phyloP scores from a whole-genome alignment of 2,329 filamentous ascomycete species.

The Incumbomyces delicatus region DNA sequence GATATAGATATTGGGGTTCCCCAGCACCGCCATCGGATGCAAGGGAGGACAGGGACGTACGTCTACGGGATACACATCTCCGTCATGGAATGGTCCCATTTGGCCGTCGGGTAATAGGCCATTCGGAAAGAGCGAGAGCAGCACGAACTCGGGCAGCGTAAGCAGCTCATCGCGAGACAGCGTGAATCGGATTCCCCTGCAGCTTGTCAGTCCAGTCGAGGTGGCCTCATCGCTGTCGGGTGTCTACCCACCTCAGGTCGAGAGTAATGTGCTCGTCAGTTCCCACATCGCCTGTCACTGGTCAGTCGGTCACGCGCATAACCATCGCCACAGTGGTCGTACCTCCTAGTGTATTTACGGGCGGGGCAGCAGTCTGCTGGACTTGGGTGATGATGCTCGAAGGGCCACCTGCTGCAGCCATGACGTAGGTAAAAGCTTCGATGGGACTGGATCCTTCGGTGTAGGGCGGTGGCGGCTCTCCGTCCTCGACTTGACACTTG shows the following conservation, averaged over 20 bases:
- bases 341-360: conserved; percentile 84
- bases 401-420: conserved; percentile 93
- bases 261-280: conserved; percentile 23
- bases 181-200: conserved; percentile 82
- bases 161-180: conserved; percentile 90
- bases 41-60: conserved; percentile 49
- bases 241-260: conserved; percentile 19
- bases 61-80: conserved; percentile 93
- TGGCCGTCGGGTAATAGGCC: conserved; percentile 96
- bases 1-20: conserved; percentile 21
- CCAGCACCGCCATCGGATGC: conserved; percentile 18
- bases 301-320: not conserved
- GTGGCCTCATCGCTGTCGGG: not conserved
- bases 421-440: conserved; percentile 86
- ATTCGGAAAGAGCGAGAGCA: conserved; percentile 95
- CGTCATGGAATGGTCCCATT: conserved; percentile 84
- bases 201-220: conserved; percentile 21
- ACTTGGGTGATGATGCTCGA: conserved; percentile 99
- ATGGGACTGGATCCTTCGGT: conserved; percentile 90
- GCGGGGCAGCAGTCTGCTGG: conserved; percentile 76
- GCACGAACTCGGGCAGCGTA: conserved; percentile 91
- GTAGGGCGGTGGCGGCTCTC: conserved; percentile 91
- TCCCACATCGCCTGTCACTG: conserved; percentile 17
- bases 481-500: conserved; percentile 64
- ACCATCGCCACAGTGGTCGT: conserved; percentile 23